Conservation (phyloP, 768 basidiomycete species). For the Boletus speciosus region DNA sequence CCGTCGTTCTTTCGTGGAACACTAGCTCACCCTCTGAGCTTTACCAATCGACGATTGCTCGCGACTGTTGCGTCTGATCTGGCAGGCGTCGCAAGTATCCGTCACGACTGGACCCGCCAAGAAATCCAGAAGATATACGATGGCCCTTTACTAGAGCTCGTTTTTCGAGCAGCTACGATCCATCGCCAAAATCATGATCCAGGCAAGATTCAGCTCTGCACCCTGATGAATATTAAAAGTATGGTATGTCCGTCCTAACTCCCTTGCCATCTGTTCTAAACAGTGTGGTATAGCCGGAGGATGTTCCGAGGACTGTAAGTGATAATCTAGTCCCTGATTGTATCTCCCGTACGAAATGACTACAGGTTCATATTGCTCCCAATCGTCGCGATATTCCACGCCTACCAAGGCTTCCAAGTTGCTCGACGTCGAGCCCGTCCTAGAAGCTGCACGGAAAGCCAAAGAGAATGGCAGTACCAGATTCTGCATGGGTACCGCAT, state of each 20-base stretch:
- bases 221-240: constrained; percentile 99
- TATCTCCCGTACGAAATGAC: neutral
- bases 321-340: constrained; percentile 1
- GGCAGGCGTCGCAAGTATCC: constrained; percentile 25
- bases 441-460: constrained; percentile 88
- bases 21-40: constrained; percentile 6
- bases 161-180: constrained; percentile 79
- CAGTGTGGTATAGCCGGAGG: constrained; percentile 67
- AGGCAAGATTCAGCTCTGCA: constrained; percentile 90
- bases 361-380: constrained; percentile 93
- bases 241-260: constrained; percentile 34
- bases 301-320: constrained; percentile 90
- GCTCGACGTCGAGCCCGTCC: constrained; percentile 85
- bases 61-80: constrained; percentile 48
- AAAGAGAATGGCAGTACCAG: constrained; percentile 96
- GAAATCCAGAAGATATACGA: constrained; percentile 89
- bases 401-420: constrained; percentile 85
- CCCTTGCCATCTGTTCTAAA: constrained; percentile 8
- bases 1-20: constrained; percentile 3
- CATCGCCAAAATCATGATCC: constrained; percentile 89
- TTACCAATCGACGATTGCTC: constrained; percentile 43
- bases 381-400: constrained; percentile 90
- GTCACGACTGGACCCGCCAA: constrained; percentile 68
- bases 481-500: constrained; percentile 99
- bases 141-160: constrained; percentile 80